Base-by-base conservation (phyloP, 176 grass and related monocot genomes). In the Zoysia japonica region DNA sequence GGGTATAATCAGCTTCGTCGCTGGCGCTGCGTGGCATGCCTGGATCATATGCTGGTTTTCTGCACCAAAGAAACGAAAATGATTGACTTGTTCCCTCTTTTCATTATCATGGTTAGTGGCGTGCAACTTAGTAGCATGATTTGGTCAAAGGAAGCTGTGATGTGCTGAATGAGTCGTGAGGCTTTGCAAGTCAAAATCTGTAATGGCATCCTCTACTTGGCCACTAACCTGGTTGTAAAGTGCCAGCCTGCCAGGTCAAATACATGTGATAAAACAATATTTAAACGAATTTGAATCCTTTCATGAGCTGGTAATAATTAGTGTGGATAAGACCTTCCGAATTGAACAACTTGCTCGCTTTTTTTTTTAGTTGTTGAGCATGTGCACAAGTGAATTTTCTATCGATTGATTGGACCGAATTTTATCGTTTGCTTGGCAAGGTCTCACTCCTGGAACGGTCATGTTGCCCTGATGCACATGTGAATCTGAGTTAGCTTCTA, bases 21-120 rank as follows among this genome's bases (percentile, higher is more conserved):
- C 44, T 48, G 37, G 28, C 11, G 15, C 44, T 48, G 28, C 15
- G 13, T 28, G 16, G 37, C 60, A 51, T 64, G 46, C 35, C 79
- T 11, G 51, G 46, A 73, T 72, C 38, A 65, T 3, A 39, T 14
- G 3, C 7, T 14, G 41, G 12, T 44, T 63, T 73, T 63, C 37
- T 53, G 36, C 40, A 61, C 57, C 1, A 59, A 59, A 35, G n/a
- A 61, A 61, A 61, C 11, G 19, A 4, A 28, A 28, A 28, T 28
- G 28, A 28, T 28, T 28, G 28, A 28, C 28, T 28, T 28, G 28
- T 61, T 0, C 9, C 19, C 7, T 61, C 19, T 61, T 28, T 61
- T 61, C 59, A 11, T 61, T 61, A 69, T 61, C 82, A 17, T 52
- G 66, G 73, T 61, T 77, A 77, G 82, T 77, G 73, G 65, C 45